Evolutionary conservation across 1,284 basidiomycete genomes (phyloP), one percentile per base, ranked within the genome.

Genomic region (Vanrija sp.): DNA sequence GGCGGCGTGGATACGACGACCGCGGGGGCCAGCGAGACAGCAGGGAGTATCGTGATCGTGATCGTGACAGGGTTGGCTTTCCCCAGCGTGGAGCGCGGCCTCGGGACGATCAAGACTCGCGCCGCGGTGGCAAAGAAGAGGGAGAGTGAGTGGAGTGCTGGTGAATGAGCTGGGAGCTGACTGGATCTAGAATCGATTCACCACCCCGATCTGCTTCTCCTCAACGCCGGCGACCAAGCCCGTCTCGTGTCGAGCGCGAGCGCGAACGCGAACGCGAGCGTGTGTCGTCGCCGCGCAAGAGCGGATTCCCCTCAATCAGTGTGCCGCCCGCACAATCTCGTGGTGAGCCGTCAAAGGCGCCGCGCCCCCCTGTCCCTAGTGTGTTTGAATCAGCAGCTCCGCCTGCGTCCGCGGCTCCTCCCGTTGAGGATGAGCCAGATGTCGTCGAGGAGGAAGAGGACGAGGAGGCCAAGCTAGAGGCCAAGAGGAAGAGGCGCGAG

Each of bases 401-500:
- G 41, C 43, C 48, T 18, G 54, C 61, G 6, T 58, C 69, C 20
- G 24, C n/a, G 15, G n/a, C 35, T 24, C 19, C 43, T 45, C 19
- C 24, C 37, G 63, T 64, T 8, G 53, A 45, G 52, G 56, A 65
- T 44, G 64, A 69, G 37, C 65, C 68, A 60, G 85, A 87, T 53
- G 83, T 85, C 20, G 64, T 84, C 31, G 63, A 67, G 25, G 81
- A 82, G 2, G 82, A 83, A 25, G 79, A 81, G 10, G 83, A 85
- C 19, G 79, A 86, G 2, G 88, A 90, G 67, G 82, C 85, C 53
- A 77, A 85, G 4, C 78, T 92, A 20, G 89, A 86, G 41, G 87
- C 85, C 52, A 82, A 89, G n/a, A 82, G 87, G 27, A 85, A 86
- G 23, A 86, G 84, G 63, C 84, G 91, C 38, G 85, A 85, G 62